Evolutionary conservation across 805 yeast genomes (phyloP).

Genomic region (Wickerhamiella kurtzmanii): DNA sequence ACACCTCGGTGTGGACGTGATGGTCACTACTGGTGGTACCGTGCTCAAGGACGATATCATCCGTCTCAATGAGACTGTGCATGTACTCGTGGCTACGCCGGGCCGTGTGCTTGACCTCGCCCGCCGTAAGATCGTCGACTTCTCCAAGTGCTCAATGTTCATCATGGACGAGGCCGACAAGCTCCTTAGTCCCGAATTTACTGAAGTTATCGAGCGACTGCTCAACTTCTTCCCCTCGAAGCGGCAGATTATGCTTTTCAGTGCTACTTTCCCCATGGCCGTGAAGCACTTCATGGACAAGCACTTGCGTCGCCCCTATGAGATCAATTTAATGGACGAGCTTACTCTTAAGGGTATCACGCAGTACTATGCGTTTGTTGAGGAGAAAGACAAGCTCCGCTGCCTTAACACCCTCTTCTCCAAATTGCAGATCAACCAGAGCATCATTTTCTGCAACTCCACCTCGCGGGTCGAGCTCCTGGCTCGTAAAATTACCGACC

Average conservation of each 20-base stretch:
- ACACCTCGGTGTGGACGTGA: conserved; percentile 80
- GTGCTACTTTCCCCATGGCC: conserved; percentile 92
- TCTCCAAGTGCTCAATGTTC: conserved; percentile 73
- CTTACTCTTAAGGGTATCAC: conserved; percentile 91
- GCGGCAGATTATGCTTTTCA: conserved; percentile 75
- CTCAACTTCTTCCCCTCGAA: conserved; percentile 63
- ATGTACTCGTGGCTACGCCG: conserved; percentile 91
- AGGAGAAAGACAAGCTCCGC: conserved; percentile 89
- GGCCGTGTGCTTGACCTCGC: conserved; percentile 95
- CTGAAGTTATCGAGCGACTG: conserved; percentile 74
- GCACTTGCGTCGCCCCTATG: conserved; percentile 83
- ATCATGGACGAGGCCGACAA: conserved; percentile 99
- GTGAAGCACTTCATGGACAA: conserved; percentile 87
- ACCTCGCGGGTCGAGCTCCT: conserved; percentile 90
- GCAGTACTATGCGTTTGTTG: conserved; percentile 96
- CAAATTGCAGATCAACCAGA: conserved; percentile 88
- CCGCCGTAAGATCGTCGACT: conserved; percentile 71
- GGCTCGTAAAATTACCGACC: conserved; percentile 90
- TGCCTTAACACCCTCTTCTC: conserved; percentile 91
- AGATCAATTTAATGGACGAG: conserved; percentile 95
- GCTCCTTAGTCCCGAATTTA: conserved; percentile 83
- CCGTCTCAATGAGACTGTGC: conserved; percentile 86
- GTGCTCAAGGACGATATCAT: conserved; percentile 84
- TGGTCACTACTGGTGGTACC: conserved; percentile 99
- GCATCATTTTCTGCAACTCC: conserved; percentile 93